phyloP scores from a whole-genome alignment of 179 eudicot species.

The Pouteria campechiana region DNA sequence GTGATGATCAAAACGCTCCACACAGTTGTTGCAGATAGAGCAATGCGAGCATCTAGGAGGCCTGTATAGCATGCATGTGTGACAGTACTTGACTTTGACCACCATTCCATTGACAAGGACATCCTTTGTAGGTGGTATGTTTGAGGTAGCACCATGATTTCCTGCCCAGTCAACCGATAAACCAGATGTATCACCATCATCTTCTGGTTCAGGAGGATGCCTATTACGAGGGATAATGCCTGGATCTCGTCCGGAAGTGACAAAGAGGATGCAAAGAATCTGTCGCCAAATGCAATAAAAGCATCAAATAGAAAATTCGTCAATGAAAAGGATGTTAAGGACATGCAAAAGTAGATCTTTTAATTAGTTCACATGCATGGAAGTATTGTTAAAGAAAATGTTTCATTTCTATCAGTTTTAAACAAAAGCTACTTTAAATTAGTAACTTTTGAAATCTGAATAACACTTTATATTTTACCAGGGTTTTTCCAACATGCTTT shows the following conservation, averaged over 20 bases:
- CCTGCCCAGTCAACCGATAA: conserved; percentile 65
- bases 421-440: too few relatives aligned
- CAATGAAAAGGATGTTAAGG: background rate
- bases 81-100: conserved; percentile 40
- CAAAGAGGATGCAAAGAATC: conserved; percentile 49
- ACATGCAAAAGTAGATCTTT: background rate
- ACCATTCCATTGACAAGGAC: conserved; percentile 36
- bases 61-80: conserved; percentile 44
- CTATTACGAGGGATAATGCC: conserved; percentile 75
- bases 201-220: conserved; percentile 40
- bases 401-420: too few relatives aligned
- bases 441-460: too few relatives aligned
- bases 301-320: background rate
- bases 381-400: too few relatives aligned
- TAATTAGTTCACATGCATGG: background rate
- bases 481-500: too few relatives aligned
- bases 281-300: conserved; percentile 11
- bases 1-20: conserved; percentile 49
- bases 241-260: conserved; percentile 85
- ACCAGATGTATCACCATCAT: conserved; percentile 24
- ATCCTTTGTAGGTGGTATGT: conserved; percentile 60
- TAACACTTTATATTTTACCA: too few relatives aligned
- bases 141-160: conserved; percentile 39
- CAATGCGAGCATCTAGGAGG: conserved; percentile 57
- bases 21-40: conserved; percentile 56